Conservation (phyloP, 768 basidiomycete genomes). For the Pleurotus salmoneostramineus region DNA sequence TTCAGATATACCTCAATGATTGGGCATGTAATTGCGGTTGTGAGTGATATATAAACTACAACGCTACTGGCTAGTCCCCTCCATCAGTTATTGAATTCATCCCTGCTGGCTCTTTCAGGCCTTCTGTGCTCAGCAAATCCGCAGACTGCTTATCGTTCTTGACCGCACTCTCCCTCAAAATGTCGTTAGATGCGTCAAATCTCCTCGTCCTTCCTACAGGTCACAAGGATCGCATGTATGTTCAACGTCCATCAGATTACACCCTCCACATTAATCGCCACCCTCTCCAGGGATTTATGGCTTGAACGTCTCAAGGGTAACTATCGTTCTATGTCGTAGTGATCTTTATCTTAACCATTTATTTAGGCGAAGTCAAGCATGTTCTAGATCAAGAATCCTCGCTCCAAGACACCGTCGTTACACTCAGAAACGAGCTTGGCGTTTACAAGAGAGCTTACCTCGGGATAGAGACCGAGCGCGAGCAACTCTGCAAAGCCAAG, state of each 20-base stretch:
- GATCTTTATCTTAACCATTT: neutral
- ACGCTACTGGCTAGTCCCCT: neutral
- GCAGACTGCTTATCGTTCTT: neutral
- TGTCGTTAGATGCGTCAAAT: neutral
- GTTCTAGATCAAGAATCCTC: constrained; percentile 28
- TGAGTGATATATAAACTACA: neutral
- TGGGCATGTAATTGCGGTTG: neutral
- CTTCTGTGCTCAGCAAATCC: no score
- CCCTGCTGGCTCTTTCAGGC: no score
- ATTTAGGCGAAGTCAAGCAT: constrained; percentile 33
- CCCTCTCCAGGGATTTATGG: constrained; percentile 17
- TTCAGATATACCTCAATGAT: neutral
- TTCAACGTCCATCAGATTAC: neutral
- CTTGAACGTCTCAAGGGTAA: constrained; percentile 36
- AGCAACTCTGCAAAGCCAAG: constrained; percentile 25
- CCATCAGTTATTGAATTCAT: neutral
- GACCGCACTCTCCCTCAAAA: neutral
- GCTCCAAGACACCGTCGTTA: constrained; percentile 25
- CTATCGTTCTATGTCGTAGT: neutral
- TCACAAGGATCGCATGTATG: constrained; percentile 1
- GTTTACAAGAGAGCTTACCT: constrained; percentile 40
- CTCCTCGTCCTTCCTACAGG: neutral
- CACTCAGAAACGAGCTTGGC: constrained; percentile 35
- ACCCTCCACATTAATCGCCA: neutral
- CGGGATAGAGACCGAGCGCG: constrained; percentile 28